Evolutionary conservation across 495 filamentous ascomycete genomes (phyloP), one percentile per base, ranked within the genome.

Genomic region (Echria macrotheca): DNA sequence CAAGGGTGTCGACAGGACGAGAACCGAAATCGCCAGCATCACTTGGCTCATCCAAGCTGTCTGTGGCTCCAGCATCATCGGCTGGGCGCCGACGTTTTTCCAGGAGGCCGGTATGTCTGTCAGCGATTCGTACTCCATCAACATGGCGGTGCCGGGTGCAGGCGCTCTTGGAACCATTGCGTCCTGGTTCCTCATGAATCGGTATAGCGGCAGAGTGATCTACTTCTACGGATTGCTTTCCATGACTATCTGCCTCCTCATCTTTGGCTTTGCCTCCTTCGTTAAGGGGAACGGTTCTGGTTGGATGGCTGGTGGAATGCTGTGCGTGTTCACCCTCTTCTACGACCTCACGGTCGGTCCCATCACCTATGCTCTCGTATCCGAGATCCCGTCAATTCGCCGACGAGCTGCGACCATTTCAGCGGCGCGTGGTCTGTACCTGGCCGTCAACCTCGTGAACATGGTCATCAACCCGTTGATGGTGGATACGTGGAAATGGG

Each of bases 31-130:
- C 49, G 75, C 78, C 44, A 83, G 78, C 61, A 71, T 81, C 58
- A 71, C 75, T 45, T 91, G 84, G 83, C 70, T 80, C 6, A 82
- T 86, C 24, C 86, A 89, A 63, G 80, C 81, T 14, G 65, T 88
- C 14, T 82, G 75, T 44, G 86, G 86, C 9, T 83, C 82, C 47
- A 76, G 79, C 1, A 78, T 91, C 61, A 81, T 80, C 44, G 81
- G 81, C 32, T 86, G 84, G 57, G 81, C 77, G 9, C 81, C 82
- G 24, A 84, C 85, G 53, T 86, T 89, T 62, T 76, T 82, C 58
- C 67, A 82, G 53, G 76, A 81, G 53, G 85, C 85, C 3, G 86
- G 86, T 2, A 70, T 89, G 12, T 62, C 61, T 11, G 67, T 73
- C 36, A 24, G 26, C 24, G 15, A 54, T 25, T 67, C 82, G 3